Evolutionary conservation across 768 basidiomycete species (phyloP), one percentile per base, ranked within the genome.

Genomic region (Kwoniella dejecticola): DNA sequence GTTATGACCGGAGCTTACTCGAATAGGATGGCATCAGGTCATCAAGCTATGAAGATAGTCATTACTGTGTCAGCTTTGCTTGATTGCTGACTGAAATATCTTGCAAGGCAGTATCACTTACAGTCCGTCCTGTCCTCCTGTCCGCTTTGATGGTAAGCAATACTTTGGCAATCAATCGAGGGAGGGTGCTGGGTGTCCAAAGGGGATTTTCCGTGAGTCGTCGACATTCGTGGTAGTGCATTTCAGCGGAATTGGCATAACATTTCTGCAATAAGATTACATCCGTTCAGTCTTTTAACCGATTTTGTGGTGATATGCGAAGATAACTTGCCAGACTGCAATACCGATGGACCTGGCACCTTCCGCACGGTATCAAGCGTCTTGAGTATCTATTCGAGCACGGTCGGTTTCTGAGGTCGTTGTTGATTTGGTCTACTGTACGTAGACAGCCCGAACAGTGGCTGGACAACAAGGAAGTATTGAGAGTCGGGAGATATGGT

Each of bases 301-400:
- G 36, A 17, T 38, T 8, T 38, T 17, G 36, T 8, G 36, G 36
- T 8, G 36, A 38, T 38, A 38, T 27, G 27, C n/a, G 31, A 8
- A n/a, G n/a, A n/a, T n/a, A 23, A 45, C 56, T 46, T 13, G 48
- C 56, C 44, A 57, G 17, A 29, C 56, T 57, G 19, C 56, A 57
- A 44, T 44, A 57, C 5, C 7, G 6, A 15, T 46, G 27, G 2
- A 47, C 56, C 17, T 57, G 19, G 23, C 56, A 57, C n/a, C 46
- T 36, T 19, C 26, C 19, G 40, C 56, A 57, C 5, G 19, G n/a
- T 15, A 57, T 15, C 15, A 36, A 15, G 7, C 56, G 44, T 57
- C 21, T 19, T 33, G 13, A 26, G 30, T 33, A 47, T 23, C 26
- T n/a, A n/a, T n/a, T n/a, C n/a, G n/a, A n/a, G 26, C 29, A 12